phyloP scores from a whole-genome alignment of 805 yeast species.

The Saturnispora bothae region DNA sequence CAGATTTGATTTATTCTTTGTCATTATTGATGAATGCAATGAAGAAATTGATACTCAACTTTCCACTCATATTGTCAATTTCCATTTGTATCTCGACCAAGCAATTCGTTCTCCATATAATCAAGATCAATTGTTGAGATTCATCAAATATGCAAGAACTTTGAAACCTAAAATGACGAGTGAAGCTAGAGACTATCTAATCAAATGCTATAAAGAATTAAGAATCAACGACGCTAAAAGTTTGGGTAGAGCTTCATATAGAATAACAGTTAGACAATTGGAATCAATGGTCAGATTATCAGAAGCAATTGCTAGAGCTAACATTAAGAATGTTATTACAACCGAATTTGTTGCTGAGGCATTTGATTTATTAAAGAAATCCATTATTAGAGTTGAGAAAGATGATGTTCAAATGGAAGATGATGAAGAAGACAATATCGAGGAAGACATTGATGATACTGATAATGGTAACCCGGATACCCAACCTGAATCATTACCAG shows the following conservation, averaged over 20 bases:
- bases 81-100: constrained; percentile 83
- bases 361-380: constrained; percentile 75
- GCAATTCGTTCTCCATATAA: constrained; percentile 86
- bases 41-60: constrained; percentile 81
- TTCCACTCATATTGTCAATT: constrained; percentile 85
- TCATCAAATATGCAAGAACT: constrained; percentile 84
- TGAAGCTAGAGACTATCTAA: constrained; percentile 69
- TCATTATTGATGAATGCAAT: constrained; percentile 88
- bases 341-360: constrained; percentile 89
- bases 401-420: constrained; percentile 69
- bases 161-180: constrained; percentile 83
- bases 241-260: constrained; percentile 69
- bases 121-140: constrained; percentile 79
- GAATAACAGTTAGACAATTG: constrained; percentile 94
- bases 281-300: constrained; percentile 88
- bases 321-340: constrained; percentile 80
- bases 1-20: constrained; percentile 91
- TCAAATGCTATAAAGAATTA: constrained; percentile 71
- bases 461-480: constrained; percentile 1
- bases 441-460: constrained; percentile 12
- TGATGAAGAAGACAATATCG: constrained; percentile 19
- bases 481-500: not conserved
- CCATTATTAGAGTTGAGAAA: constrained; percentile 86
- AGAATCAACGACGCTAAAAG: constrained; percentile 90
- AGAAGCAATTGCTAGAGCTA: constrained; percentile 95